These are phyloP conservation scores for Lasiosphaeria miniovina DNA, from an alignment of 495 filamentous ascomycete genomes.

Conservation along the genomic window DNA sequence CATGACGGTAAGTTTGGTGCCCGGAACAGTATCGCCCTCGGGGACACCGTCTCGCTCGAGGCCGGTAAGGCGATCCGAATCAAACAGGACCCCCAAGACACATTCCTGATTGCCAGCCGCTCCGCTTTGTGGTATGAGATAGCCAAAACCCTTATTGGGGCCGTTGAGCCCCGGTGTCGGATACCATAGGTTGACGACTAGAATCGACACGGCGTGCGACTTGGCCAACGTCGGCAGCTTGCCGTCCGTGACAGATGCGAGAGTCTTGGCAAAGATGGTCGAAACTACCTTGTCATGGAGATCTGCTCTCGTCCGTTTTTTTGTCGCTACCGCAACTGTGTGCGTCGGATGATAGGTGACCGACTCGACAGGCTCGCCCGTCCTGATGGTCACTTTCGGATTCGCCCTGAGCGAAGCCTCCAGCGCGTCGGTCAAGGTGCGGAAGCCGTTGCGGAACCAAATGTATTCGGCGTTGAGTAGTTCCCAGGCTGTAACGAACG, in stretches of 20 bases:
- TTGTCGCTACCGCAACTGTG: slow-evolving; percentile 15
- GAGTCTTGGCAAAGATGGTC: slow-evolving; percentile 56
- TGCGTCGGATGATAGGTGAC: slow-evolving; percentile 23
- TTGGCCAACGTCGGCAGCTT: slow-evolving; percentile 49
- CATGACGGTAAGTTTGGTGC: slow-evolving; percentile 93
- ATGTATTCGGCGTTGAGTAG: slow-evolving; percentile 11
- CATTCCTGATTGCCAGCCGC: slow-evolving; percentile 69
- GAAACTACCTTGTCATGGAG: slow-evolving; percentile 66
- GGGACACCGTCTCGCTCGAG: slow-evolving; percentile 5
- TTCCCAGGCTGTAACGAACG: slow-evolving; percentile 9
- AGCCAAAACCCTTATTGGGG: slow-evolving; percentile 73
- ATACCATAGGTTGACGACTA: slow-evolving; percentile 90
- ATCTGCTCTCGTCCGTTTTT: background rate
- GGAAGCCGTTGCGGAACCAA: slow-evolving; percentile 58
- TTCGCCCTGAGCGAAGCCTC: slow-evolving; percentile 40
- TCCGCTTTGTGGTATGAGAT: slow-evolving; percentile 73
- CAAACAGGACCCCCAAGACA: slow-evolving; percentile 88
- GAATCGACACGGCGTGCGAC: slow-evolving; percentile 72
- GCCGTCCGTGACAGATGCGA: slow-evolving; percentile 40
- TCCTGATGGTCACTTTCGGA: slow-evolving; percentile 54
- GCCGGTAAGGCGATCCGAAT: slow-evolving; percentile 59
- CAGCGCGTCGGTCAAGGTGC: slow-evolving; percentile 49
- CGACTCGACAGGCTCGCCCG: slow-evolving; percentile 36
- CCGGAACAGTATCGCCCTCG: slow-evolving; percentile 42
- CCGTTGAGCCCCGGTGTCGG: slow-evolving; percentile 58